phyloP scores from a whole-genome alignment of 164 flowering plant genomes.

The Aristolochia fimbriata region DNA sequence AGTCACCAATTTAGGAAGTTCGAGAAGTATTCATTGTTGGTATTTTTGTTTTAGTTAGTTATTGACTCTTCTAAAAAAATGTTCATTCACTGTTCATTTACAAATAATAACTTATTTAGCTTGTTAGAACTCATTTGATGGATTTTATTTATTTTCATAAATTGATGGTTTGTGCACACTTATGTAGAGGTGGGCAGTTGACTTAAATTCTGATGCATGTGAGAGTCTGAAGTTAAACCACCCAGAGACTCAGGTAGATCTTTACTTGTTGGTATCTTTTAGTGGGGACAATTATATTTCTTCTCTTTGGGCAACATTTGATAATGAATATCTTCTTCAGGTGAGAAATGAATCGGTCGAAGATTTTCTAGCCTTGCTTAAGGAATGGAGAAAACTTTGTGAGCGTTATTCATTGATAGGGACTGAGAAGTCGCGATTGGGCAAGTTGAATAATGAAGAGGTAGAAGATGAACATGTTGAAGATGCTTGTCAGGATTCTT shows the following conservation, averaged over 20 bases:
- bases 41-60: too few species aligned
- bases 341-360: conserved; percentile 74
- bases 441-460: background rate
- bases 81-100: background rate
- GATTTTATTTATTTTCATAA: background rate
- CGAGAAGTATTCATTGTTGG: too few species aligned
- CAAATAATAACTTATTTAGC: background rate
- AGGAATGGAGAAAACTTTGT: conserved; percentile 65
- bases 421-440: conserved; percentile 1
- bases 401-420: conserved; percentile 20
- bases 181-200: conserved; percentile 88
- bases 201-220: conserved; percentile 58
- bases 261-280: background rate
- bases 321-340: conserved; percentile 20
- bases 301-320: background rate
- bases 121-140: background rate
- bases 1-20: too few species aligned
- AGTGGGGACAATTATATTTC: background rate
- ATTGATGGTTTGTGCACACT: background rate
- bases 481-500: background rate
- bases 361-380: conserved; percentile 45
- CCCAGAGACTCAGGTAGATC: conserved; percentile 62
- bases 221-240: conserved; percentile 57
- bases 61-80: background rate
- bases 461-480: conserved; percentile 17